phyloP scores from a whole-genome alignment of 2,329 filamentous ascomycete species.

The Neoascochyta sp. region DNA sequence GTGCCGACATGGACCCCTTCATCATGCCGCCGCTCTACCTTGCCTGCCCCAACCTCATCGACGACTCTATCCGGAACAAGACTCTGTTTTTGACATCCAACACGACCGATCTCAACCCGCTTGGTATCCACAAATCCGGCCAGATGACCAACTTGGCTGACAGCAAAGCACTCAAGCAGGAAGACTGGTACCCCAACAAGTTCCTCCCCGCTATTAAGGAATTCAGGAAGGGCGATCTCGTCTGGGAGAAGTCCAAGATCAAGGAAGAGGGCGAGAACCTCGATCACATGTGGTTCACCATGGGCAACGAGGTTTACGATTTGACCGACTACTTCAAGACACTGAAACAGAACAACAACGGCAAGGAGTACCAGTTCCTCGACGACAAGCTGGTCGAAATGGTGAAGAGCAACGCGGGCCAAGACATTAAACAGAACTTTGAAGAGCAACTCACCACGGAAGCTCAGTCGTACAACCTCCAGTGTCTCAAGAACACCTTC shows the following conservation, averaged over 20 bases:
- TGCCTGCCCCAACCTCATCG: slow-evolving; percentile 71
- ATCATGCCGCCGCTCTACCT: slow-evolving; percentile 73
- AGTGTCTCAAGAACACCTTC: slow-evolving; percentile 80
- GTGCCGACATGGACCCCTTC: slow-evolving; percentile 76
- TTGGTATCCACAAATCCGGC: slow-evolving; percentile 70
- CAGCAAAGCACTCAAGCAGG: slow-evolving; percentile 55
- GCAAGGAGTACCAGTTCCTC: slow-evolving; percentile 65
- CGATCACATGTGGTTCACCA: slow-evolving; percentile 73
- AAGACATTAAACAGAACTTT: slow-evolving; percentile 68
- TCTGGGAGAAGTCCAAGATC: slow-evolving; percentile 62
- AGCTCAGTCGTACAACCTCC: slow-evolving; percentile 64
- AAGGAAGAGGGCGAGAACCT: slow-evolving; percentile 62
- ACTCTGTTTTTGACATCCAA: slow-evolving; percentile 61
- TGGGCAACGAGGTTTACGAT: slow-evolving; percentile 77
- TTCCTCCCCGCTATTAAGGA: slow-evolving; percentile 80
- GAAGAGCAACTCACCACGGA: slow-evolving; percentile 51
- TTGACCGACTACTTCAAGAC: slow-evolving; percentile 90
- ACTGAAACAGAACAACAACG: slow-evolving; percentile 55
- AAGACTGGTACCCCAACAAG: slow-evolving; percentile 70
- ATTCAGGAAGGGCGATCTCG: slow-evolving; percentile 83
- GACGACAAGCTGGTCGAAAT: slow-evolving; percentile 63
- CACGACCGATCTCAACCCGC: slow-evolving; percentile 53
- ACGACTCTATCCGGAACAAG: slow-evolving; percentile 40
- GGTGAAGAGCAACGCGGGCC: slow-evolving; percentile 72
- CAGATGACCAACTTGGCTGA: slow-evolving; percentile 51